phyloP scores from a whole-genome alignment of 805 yeast species.

The Maudiozyma pseudohumilis region DNA sequence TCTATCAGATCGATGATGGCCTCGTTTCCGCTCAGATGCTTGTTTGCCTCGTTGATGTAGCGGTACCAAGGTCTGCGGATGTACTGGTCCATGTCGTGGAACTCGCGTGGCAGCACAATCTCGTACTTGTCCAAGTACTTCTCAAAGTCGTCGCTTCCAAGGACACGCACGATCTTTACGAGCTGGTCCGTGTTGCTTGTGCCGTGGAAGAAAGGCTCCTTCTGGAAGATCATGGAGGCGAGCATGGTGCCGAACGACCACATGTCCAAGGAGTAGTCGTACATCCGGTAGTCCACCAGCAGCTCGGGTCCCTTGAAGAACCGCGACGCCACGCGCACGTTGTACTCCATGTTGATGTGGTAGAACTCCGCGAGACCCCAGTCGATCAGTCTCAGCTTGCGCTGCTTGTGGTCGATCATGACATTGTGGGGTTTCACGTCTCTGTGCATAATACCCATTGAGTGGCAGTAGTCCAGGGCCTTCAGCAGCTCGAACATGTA shows the following conservation, averaged over 20 bases:
- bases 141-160: slow-evolving; percentile 76
- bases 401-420: slow-evolving; percentile 78
- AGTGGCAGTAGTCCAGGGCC: slow-evolving; percentile 83
- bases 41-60: slow-evolving; percentile 62
- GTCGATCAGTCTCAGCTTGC: slow-evolving; percentile 70
- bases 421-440: slow-evolving; percentile 95
- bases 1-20: slow-evolving; percentile 78
- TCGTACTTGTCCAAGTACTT: slow-evolving; percentile 63
- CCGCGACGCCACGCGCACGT: slow-evolving; percentile 88
- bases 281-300: slow-evolving; percentile 73
- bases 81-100: slow-evolving; percentile 65
- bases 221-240: slow-evolving; percentile 81
- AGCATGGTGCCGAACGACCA: slow-evolving; percentile 94
- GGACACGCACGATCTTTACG: slow-evolving; percentile 76
- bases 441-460: slow-evolving; percentile 92
- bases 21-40: slow-evolving; percentile 48
- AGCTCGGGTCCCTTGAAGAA: slow-evolving; percentile 92
- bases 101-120: slow-evolving; percentile 61
- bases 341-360: slow-evolving; percentile 80
- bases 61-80: slow-evolving; percentile 80
- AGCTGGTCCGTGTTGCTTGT: slow-evolving; percentile 84
- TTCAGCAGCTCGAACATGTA: slow-evolving; percentile 72
- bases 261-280: slow-evolving; percentile 83
- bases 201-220: slow-evolving; percentile 90
- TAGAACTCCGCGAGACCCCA: slow-evolving; percentile 96